Evolutionary conservation across 1,284 basidiomycete species (phyloP), one percentile per base, ranked within the genome.

Genomic region (Boletus mariae): DNA sequence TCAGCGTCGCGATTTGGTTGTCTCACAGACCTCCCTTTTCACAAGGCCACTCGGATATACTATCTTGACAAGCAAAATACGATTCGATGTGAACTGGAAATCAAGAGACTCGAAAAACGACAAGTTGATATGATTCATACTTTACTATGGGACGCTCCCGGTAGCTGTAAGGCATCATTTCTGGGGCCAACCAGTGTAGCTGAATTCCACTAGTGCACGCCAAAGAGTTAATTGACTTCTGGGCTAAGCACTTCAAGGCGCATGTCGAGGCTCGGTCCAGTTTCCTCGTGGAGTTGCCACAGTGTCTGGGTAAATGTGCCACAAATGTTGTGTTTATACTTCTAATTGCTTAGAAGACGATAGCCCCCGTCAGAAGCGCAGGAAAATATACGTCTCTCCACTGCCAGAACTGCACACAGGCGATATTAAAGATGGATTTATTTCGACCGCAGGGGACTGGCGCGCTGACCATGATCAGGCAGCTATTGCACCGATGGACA

Each of bases 101-200:
- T 70, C 53, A 89, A 82, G 66, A 80, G 72, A 60, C 62, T 71
- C 1, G 82, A 85, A 61, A 88, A 80, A 62, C 75, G 79, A 37
- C 75, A 75, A 45, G 74, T 71, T 28, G 77, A 72, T 57, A 60
- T 83, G 7, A 71, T 90, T 31, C 80, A 86, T 53, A 76, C 82
- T 45, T 75, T 87, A 66, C 71, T 92, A 11, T 89, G 81, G 77
- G 80, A 81, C n/a, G 80, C 76, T 23, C 89, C 89, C 0, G 70
- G 69, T 48, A 79, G 80, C 55, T 77, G 88, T 91, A 63, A 68
- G 83, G 69, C 6, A 25, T 54, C 46, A 20, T 40, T 8, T 53
- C 46, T 13, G 20, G 10, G 26, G 17, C 26, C 12, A n/a, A 35
- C 46, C 35, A 37, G 26, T 26, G 51, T 53, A 59, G 32, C 47